A percentile compares a stretch with the other conserved stretches of the same genome.
Conservation (phyloP, 2,329 filamentous ascomycete species). For the Myriosclerotinia scirpicola region DNA sequence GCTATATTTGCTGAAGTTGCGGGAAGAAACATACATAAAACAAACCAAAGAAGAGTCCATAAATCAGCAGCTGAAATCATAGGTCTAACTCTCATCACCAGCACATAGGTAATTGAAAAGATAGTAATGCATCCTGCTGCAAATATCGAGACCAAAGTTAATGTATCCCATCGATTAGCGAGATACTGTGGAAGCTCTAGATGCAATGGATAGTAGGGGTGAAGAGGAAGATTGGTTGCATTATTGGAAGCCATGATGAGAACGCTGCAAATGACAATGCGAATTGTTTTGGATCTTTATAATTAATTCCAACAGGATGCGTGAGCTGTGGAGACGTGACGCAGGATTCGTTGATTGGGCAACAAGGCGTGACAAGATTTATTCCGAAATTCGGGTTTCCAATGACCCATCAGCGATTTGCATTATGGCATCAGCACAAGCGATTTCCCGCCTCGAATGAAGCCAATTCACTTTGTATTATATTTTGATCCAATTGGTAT, state of each 20-base stretch:
- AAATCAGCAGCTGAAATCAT: background rate
- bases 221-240: background rate
- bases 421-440: no score
- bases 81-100: background rate
- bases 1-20: background rate
- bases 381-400: no score
- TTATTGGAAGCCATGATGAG: background rate
- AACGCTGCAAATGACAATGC: background rate
- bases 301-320: background rate
- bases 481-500: no score
- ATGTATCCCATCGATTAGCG: background rate
- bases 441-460: no score
- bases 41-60: background rate
- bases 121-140: background rate
- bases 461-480: no score
- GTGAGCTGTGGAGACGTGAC: background rate
- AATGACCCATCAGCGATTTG: no score
- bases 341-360: background rate
- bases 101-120: background rate
- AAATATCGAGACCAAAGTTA: background rate
- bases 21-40: background rate
- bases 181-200: conserved; percentile 1
- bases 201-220: conserved; percentile 3
- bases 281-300: background rate
- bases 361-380: no score